Conservation (phyloP, 805 yeast species). For the Schwanniomyces polymorphus region DNA sequence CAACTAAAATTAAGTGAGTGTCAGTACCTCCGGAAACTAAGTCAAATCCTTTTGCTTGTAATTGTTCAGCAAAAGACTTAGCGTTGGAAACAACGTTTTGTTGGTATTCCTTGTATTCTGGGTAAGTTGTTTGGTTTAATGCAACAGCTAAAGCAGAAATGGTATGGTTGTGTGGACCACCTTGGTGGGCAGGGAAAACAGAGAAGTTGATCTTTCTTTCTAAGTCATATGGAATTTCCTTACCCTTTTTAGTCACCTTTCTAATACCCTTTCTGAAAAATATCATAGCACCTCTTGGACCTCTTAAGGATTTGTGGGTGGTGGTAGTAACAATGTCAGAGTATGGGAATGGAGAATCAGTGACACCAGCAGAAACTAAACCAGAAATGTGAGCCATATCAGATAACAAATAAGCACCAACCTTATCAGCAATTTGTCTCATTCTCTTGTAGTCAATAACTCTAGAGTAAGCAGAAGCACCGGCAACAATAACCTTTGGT, state of each 20-base stretch:
- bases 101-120: conserved; percentile 91
- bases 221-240: conserved; percentile 85
- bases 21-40: conserved; percentile 95
- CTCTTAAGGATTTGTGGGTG: conserved; percentile 97
- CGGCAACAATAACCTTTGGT: conserved; percentile 96
- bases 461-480: conserved; percentile 98
- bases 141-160: conserved; percentile 97
- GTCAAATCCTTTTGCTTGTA: conserved; percentile 70
- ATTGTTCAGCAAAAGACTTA: conserved; percentile 72
- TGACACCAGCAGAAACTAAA: conserved; percentile 91
- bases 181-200: conserved; percentile 99
- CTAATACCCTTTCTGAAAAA: conserved; percentile 96
- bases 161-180: conserved; percentile 99
- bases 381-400: conserved; percentile 99
- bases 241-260: conserved; percentile 83
- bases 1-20: conserved; percentile 92
- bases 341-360: conserved; percentile 93
- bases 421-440: conserved; percentile 95
- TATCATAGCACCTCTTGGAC: conserved; percentile 99
- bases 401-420: conserved; percentile 92
- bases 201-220: conserved; percentile 96
- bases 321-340: conserved; percentile 98
- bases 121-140: conserved; percentile 86
- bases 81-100: conserved; percentile 86
- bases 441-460: conserved; percentile 94